phyloP scores from a whole-genome alignment of 495 filamentous ascomycete species.

The Aspergillus incahuasiensis region DNA sequence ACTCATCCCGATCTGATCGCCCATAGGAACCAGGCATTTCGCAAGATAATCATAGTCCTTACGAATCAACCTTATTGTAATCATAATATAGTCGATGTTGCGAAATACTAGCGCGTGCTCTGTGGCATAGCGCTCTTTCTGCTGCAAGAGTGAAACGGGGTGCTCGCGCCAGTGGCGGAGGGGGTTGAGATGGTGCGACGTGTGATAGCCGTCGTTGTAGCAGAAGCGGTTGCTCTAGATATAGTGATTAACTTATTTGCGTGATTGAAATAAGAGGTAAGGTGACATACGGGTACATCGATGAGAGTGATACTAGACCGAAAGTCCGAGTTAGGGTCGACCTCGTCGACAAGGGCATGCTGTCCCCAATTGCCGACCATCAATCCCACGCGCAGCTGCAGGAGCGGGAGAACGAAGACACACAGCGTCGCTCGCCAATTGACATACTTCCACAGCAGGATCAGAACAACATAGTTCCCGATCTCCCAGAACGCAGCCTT shows the following conservation, averaged over 20 bases:
- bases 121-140: slow-evolving; percentile 53
- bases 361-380: slow-evolving; percentile 78
- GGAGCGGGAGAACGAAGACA: slow-evolving; percentile 56
- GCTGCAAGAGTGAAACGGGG: slow-evolving; percentile 59
- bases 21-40: slow-evolving; percentile 61
- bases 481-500: slow-evolving; percentile 56
- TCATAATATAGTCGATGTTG: slow-evolving; percentile 67
- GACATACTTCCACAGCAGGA: slow-evolving; percentile 40
- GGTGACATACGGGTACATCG: slow-evolving; percentile 58
- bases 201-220: slow-evolving; percentile 76
- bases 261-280: not conserved
- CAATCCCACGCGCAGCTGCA: slow-evolving; percentile 55
- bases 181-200: slow-evolving; percentile 71
- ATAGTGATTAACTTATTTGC: slow-evolving; percentile 1
- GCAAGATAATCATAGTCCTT: slow-evolving; percentile 64
- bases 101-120: slow-evolving; percentile 65
- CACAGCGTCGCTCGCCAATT: slow-evolving; percentile 52
- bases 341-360: slow-evolving; percentile 67
- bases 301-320: slow-evolving; percentile 68
- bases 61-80: slow-evolving; percentile 54
- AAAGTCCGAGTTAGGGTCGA: slow-evolving; percentile 64
- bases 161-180: slow-evolving; percentile 71
- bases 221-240: slow-evolving; percentile 64
- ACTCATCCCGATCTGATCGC: slow-evolving; percentile 59
- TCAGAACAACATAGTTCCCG: slow-evolving; percentile 45